Base-by-base conservation (phyloP, 1,284 basidiomycete species). In the Puccinia polysora region DNA sequence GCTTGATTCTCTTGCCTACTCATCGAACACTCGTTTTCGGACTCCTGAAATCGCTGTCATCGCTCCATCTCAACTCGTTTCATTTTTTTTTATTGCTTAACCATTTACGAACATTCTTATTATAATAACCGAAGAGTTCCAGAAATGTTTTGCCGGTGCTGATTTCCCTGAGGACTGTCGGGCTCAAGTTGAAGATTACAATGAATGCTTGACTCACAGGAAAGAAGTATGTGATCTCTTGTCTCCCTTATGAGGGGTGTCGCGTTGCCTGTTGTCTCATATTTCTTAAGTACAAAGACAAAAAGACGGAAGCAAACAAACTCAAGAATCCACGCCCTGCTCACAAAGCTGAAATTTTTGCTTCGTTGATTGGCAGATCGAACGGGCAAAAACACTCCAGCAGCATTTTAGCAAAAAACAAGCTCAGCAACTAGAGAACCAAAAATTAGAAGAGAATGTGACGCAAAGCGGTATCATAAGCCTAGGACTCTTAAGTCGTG, bases 341-440 rank as follows among this genome's bases (percentile, higher is more conserved):
- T 59, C 14, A 59, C 23, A 10, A 6, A 32, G 4, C n/a, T n/a
- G n/a, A n/a, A n/a, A n/a, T n/a, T n/a, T n/a, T n/a, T n/a, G 23
- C 28, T 55, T 43, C 49, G 28, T 5, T 23, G 18, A 20, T 34
- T 28, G 56, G 47, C 77, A 91, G 89, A 85, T 87, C 78, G 86
- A 85, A 30, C 86, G 89, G 40, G 88, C 88, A 50, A 86, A 88
- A 77, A 82, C 85, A 30, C 83, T 92, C 78, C 87, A 89, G 79
- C 82, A 85, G 20, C 88, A 91, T 78, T 89, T 89, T 78, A 82
- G 88, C 74, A 85, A 86, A 79, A 84, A 87, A 76, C 85, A 85
- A 18, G 83, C 86, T 14, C 34, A 53, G 20, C 50, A 52, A 25
- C 23, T 65, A 6, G 23, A 53, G 32, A 53, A 52, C 14, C 63